These are phyloP conservation scores for Venturia effusa DNA, from an alignment of 2,329 filamentous ascomycete species.

Conservation along the genomic window DNA sequence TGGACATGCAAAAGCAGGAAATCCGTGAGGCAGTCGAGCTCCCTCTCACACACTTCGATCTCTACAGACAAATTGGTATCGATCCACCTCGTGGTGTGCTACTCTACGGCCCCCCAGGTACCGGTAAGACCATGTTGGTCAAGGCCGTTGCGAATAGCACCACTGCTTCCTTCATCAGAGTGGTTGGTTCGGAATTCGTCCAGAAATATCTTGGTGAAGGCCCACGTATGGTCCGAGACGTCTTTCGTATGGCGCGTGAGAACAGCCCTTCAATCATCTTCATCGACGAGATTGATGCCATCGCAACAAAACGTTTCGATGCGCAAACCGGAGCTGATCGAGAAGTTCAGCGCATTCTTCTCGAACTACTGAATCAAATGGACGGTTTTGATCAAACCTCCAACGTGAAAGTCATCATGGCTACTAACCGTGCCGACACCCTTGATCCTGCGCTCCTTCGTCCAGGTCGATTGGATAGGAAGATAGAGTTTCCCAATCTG, in stretches of 20 bases:
- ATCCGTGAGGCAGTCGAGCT: constrained; percentile 96
- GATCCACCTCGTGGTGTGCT: constrained; percentile 94
- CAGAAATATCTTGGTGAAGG: constrained; percentile 98
- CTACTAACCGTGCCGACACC: constrained; percentile 95
- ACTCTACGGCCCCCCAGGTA: constrained; percentile 90
- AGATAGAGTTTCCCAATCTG: constrained; percentile 97
- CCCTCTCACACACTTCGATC: constrained; percentile 91
- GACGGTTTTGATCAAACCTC: constrained; percentile 98
- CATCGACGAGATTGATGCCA: constrained; percentile 15
- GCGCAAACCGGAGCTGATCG: constrained; percentile 95
- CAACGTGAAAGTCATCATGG: constrained; percentile 99
- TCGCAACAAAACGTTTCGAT: constrained; percentile 66
- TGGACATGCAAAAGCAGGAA: constrained; percentile 99
- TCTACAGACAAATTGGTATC: constrained; percentile 98
- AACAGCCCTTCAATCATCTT: constrained; percentile 84
- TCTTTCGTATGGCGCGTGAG: constrained; percentile 97
- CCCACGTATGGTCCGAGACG: constrained; percentile 96
- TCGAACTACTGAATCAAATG: constrained; percentile 98
- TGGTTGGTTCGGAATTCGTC: constrained; percentile 96
- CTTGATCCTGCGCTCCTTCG: constrained; percentile 89
- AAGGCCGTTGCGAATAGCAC: constrained; percentile 98
- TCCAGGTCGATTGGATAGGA: constrained; percentile 88
- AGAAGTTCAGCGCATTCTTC: constrained; percentile 95
- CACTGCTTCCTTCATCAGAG: constrained; percentile 94
- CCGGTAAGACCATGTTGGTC: constrained; percentile 93